phyloP scores from a whole-genome alignment of 2,329 filamentous ascomycete genomes.

The Epichloe hybrida region DNA sequence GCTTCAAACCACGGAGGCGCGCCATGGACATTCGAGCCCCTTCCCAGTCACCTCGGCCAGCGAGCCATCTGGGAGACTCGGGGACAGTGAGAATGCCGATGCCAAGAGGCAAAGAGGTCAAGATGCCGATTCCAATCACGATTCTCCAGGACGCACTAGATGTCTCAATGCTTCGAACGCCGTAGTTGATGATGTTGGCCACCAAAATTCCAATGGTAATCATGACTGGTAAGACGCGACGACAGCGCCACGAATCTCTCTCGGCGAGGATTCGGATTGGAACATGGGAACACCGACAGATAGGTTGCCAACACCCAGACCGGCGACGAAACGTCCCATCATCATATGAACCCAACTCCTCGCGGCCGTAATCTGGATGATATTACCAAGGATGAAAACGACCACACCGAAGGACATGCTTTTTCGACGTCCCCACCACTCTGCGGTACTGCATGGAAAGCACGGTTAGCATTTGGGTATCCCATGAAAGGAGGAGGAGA shows the following conservation, averaged over 20 bases:
- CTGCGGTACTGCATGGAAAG: constrained; percentile 28
- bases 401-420: constrained; percentile 38
- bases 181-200: constrained; percentile 41
- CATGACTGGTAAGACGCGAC: constrained; percentile 61
- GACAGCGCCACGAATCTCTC: constrained; percentile 48
- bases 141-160: constrained; percentile 44
- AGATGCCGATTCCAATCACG: constrained; percentile 42
- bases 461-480: background rate
- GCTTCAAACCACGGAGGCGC: constrained; percentile 36
- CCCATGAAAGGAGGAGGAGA: background rate
- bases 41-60: constrained; percentile 31
- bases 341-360: constrained; percentile 51
- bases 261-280: constrained; percentile 49
- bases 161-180: constrained; percentile 28
- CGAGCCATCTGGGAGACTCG: constrained; percentile 45
- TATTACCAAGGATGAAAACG: constrained; percentile 50
- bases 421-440: constrained; percentile 43
- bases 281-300: constrained; percentile 55
- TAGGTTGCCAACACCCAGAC: constrained; percentile 53
- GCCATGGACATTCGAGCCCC: constrained; percentile 36
- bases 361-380: constrained; percentile 49
- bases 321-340: constrained; percentile 52
- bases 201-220: constrained; percentile 57
- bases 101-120: constrained; percentile 38
- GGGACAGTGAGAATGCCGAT: constrained; percentile 39